These are phyloP conservation scores for Colletotrichum navitas DNA, from an alignment of 2,329 filamentous ascomycete genomes.

Conservation along the genomic window DNA sequence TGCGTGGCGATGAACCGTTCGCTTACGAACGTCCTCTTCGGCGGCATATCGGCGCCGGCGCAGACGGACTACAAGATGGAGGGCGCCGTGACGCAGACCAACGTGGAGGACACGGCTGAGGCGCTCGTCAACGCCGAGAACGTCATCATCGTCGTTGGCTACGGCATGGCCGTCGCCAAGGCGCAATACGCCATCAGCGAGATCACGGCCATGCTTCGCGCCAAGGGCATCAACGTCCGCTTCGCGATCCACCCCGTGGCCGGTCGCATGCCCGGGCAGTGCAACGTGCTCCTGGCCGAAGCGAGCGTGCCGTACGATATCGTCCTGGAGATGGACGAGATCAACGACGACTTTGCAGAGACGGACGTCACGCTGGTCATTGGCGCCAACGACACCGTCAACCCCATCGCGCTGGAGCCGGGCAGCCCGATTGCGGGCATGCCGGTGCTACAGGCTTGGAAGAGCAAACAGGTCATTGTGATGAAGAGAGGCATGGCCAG, in stretches of 20 bases:
- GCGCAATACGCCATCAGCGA: conserved; percentile 92
- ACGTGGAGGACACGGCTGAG: conserved; percentile 84
- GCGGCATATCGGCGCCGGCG: conserved; percentile 76
- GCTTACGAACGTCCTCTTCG: conserved; percentile 90
- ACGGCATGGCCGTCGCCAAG: conserved; percentile 95
- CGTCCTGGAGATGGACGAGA: conserved; percentile 95
- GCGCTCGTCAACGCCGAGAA: conserved; percentile 81
- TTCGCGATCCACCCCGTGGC: conserved; percentile 94
- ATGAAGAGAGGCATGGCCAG: conserved; percentile 94
- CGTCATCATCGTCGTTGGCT: conserved; percentile 91
- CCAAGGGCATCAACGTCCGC: conserved; percentile 82
- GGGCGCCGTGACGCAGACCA: conserved; percentile 82
- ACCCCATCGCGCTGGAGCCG: conserved; percentile 87
- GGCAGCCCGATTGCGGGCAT: conserved; percentile 90
- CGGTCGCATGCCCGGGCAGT: conserved; percentile 92
- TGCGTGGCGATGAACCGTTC: conserved; percentile 94
- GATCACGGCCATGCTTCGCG: conserved; percentile 80
- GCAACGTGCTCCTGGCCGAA: conserved; percentile 90
- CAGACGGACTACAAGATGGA: conserved; percentile 79
- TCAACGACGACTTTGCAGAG: conserved; percentile 90
- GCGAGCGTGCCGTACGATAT: conserved; percentile 92
- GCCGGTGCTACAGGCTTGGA: conserved; percentile 93
- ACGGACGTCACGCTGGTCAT: conserved; percentile 91
- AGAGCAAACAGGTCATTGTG: conserved; percentile 91
- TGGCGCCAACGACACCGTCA: conserved; percentile 93